Evolutionary conservation across 441 rosid species (phyloP), one percentile per base, ranked within the genome.

Genomic region (Geranium incanum): DNA sequence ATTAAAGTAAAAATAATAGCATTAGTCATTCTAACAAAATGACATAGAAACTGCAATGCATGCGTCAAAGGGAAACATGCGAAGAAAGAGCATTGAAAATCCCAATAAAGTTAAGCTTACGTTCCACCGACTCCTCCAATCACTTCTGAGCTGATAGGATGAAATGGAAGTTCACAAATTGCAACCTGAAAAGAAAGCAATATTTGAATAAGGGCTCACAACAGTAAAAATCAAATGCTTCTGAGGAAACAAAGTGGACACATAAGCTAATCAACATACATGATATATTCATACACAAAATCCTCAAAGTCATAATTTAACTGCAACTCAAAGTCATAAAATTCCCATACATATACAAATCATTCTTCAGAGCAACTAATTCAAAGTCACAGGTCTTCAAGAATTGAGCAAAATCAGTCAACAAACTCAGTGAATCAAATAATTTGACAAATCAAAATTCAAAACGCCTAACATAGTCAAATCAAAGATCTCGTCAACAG

Each of bases 41-140:
- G 18, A 18, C 4, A 13, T 2, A 57, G 21, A 57, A 57, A 57
- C 21, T 57, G 63, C 18, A 0, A n/a, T 15, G 2, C 64, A 18
- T 7, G 28, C 19, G 11, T 6, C 5, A 18, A 18, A 19, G 64
- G 9, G 19, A 67, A 7, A 13, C 5, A 50, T n/a, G 37, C 39
- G 5, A 74, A 69, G 19, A 28, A 55, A 70, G 19, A 28, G 39
- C 19, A 41, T 15, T 7, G 1, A 12, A 9, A 16, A 45, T 36
- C 18, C 41, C 45, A 19, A 70, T 21, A 21, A 57, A 16, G 68
- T 65, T 72, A 45, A 79, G 88, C 99, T 86, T 85, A 95, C 95
- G 99, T 95, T 78, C 99, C 99, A 75, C 98, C 99, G 78, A 95
- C 95, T 67, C 98, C 98, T 77, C 99, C 98, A 75, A 83, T 75